phyloP scores from a whole-genome alignment of 805 yeast genomes.

The Suhomyces pyralidae region DNA sequence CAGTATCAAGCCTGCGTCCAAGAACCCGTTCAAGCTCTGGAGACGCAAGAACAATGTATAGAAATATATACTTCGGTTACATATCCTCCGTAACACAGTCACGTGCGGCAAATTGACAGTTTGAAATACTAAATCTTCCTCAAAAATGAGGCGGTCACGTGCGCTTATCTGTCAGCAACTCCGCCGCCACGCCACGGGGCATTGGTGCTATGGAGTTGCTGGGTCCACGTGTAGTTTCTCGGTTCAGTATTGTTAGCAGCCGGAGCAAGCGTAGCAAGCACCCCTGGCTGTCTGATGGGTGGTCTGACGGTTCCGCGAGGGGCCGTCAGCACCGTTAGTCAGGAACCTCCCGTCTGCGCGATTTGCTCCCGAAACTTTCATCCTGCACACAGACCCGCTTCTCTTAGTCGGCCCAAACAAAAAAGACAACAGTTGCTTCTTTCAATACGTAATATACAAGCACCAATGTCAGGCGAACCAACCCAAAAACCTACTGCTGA shows the following conservation, averaged over 20 bases:
- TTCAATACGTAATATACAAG: not conserved
- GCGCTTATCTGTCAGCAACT: not conserved
- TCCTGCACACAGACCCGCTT: constrained; percentile 1
- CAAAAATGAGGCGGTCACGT: not conserved
- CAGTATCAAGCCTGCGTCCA: constrained; percentile 19
- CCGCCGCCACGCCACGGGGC: not conserved
- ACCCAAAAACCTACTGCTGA: constrained; percentile 4
- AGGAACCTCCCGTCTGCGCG: not conserved
- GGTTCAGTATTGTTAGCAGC: not conserved
- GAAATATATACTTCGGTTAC: not conserved
- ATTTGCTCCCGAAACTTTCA: not conserved
- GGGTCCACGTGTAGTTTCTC: not conserved
- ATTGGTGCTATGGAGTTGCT: too few species aligned
- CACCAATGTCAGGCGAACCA: not conserved
- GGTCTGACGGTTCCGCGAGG: not conserved
- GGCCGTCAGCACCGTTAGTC: not conserved
- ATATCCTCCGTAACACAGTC: not conserved
- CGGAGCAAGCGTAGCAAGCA: not conserved
- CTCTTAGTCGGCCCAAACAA: not conserved
- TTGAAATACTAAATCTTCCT: too few species aligned
- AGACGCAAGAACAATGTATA: constrained; percentile 17
- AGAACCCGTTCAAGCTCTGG: constrained; percentile 43
- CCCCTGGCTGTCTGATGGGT: not conserved
- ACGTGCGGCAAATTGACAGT: not conserved
- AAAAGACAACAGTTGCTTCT: not conserved